Evolutionary conservation across 2,329 filamentous ascomycete genomes (phyloP).

Genomic region (Xylariaceae sp.): DNA sequence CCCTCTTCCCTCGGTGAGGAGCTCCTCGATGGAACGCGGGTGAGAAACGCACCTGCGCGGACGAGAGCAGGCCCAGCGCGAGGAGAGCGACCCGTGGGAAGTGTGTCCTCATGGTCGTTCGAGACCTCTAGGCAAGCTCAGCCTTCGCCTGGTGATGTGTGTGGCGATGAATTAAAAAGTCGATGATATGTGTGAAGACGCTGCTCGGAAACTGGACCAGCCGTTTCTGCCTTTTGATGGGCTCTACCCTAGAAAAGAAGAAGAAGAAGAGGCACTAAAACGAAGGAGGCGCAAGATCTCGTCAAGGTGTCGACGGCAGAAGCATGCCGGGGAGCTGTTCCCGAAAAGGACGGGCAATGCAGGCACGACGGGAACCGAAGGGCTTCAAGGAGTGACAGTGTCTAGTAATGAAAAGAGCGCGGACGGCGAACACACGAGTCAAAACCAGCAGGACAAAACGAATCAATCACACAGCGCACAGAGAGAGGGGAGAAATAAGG

Average conservation of each 20-base stretch:
- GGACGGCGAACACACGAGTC: constrained; percentile 1
- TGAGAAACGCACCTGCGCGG: constrained; percentile 16
- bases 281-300: constrained; percentile 1
- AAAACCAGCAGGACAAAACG: constrained; percentile 15
- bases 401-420: background rate
- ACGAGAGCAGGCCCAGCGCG: constrained; percentile 14
- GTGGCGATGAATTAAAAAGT: background rate
- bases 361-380: constrained; percentile 2
- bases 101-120: constrained; percentile 13
- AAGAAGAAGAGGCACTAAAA: constrained; percentile 1
- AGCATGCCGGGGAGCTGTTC: constrained; percentile 8
- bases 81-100: constrained; percentile 10
- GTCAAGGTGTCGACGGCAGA: constrained; percentile 8
- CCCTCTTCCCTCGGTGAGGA: constrained; percentile 2
- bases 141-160: constrained; percentile 3
- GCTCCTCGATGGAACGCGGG: background rate
- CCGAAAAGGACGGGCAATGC: constrained; percentile 12
- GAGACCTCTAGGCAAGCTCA: constrained; percentile 7
- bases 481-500: constrained; percentile 3
- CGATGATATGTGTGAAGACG: background rate
- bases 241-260: constrained; percentile 13
- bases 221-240: constrained; percentile 17
- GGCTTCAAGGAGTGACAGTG: constrained; percentile 5
- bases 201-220: constrained; percentile 18
- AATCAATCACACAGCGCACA: constrained; percentile 1